These are phyloP conservation scores for Tagetes erecta DNA, from an alignment of 129 eudicot species.

Conservation along the genomic window DNA sequence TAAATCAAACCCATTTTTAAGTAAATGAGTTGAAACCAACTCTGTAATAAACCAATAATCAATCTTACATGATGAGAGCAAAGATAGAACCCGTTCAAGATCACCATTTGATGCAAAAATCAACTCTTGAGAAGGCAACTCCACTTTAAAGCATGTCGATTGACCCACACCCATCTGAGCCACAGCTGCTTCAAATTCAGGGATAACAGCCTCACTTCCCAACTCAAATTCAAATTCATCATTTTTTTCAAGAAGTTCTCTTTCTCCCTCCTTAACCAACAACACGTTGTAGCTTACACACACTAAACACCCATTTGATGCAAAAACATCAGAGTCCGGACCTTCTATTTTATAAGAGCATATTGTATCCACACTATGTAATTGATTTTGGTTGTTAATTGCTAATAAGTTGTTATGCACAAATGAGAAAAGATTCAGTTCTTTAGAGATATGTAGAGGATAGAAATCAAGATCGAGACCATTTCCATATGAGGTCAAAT, in stretches of 20 bases:
- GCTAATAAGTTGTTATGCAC: constrained; percentile 32
- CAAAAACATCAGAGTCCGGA: constrained; percentile 49
- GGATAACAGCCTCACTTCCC: constrained; percentile 66
- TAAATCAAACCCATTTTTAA: constrained; percentile 3
- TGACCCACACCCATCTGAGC: constrained; percentile 77
- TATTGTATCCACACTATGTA: constrained; percentile 6
- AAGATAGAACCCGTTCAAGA: constrained; percentile 40
- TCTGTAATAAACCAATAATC: constrained; percentile 1
- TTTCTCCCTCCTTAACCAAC: constrained; percentile 47
- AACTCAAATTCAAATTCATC: constrained; percentile 92
- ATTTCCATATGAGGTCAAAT: constrained; percentile 39
- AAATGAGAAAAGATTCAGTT: constrained; percentile 39
- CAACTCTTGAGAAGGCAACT: constrained; percentile 60
- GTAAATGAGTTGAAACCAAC: neutral
- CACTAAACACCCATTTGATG: constrained; percentile 66
- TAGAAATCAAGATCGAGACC: constrained; percentile 49
- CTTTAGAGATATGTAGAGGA: constrained; percentile 46
- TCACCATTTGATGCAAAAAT: constrained; percentile 68
- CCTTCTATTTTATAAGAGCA: constrained; percentile 40
- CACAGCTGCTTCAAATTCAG: constrained; percentile 69
- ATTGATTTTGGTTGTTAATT: constrained; percentile 26
- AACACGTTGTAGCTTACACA: constrained; percentile 55
- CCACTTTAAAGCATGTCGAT: constrained; percentile 50
- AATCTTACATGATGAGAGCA: constrained; percentile 58
- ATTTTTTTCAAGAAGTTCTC: constrained; percentile 57